These are phyloP conservation scores for Phyllosticta citriasiana DNA, from an alignment of 2,329 filamentous ascomycete species.

Conservation along the genomic window DNA sequence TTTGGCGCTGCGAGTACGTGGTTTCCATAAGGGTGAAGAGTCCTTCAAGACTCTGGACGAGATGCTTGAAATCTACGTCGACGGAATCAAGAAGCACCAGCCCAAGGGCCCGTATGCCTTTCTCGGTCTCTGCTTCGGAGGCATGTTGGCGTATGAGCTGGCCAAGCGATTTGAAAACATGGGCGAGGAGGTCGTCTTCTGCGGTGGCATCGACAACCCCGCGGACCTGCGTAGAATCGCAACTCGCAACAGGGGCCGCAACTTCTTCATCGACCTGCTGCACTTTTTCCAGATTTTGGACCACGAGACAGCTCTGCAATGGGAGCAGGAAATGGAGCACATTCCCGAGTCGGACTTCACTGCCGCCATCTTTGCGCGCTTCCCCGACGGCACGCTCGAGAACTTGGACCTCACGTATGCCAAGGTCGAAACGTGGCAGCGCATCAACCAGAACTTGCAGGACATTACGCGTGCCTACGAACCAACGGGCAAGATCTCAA, in stretches of 20 bases:
- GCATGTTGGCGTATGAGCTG: conserved; percentile 7
- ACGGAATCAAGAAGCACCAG: conserved; percentile 6
- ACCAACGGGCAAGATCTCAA: conserved; percentile 1
- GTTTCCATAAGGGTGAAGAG: conserved; percentile 8
- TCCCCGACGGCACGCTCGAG: conserved; percentile 8
- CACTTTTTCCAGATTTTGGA: conserved; percentile 10
- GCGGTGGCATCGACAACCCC: conserved; percentile 9
- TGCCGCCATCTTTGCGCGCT: conserved; percentile 7
- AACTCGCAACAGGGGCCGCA: conserved; percentile 2
- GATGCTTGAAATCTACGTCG: conserved; percentile 8
- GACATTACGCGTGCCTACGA: conserved; percentile 4
- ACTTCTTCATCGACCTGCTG: conserved; percentile 10
- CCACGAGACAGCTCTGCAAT: conserved; percentile 1
- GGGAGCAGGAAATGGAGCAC: conserved; percentile 10
- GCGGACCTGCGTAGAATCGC: conserved; percentile 5
- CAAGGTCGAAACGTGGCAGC: conserved; percentile 9
- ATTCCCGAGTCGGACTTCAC: conserved; percentile 8
- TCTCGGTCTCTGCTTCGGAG: conserved; percentile 8
- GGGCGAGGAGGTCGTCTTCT: conserved; percentile 2
- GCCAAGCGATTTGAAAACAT: conserved; percentile 8
- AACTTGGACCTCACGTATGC: conserved; percentile 6
- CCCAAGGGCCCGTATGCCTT: conserved; percentile 5
- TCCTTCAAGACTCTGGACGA: conserved; percentile 6
- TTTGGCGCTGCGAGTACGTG: conserved; percentile 5
- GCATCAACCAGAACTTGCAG: conserved; percentile 10